These are phyloP conservation scores for Cryptococcus floricola DNA, from an alignment of 1,284 basidiomycete genomes.

Conservation along the genomic window DNA sequence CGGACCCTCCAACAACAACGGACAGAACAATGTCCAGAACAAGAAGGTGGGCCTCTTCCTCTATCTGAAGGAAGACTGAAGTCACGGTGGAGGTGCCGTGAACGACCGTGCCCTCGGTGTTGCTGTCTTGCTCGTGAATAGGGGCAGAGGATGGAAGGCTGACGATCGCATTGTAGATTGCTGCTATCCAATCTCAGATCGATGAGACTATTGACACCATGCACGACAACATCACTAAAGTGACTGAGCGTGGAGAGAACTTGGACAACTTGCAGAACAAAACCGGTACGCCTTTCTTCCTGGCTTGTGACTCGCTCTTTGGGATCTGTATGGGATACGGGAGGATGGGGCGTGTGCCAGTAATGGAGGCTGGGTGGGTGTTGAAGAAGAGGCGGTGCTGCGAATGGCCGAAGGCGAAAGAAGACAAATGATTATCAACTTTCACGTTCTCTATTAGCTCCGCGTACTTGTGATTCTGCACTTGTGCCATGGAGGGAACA, in stretches of 20 bases:
- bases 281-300: constrained; percentile 61
- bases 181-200: constrained; percentile 88
- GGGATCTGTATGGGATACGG: too few relatives aligned
- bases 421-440: too few relatives aligned
- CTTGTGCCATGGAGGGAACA: background rate
- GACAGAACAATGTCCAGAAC: constrained; percentile 52
- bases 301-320: too few relatives aligned
- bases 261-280: constrained; percentile 95
- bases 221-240: constrained; percentile 92
- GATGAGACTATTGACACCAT: constrained; percentile 87
- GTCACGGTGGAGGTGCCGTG: too few relatives aligned
- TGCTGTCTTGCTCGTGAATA: background rate
- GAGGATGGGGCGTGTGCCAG: too few relatives aligned
- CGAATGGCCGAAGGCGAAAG: too few relatives aligned
- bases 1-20: constrained; percentile 11
- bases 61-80: too few relatives aligned
- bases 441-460: background rate
- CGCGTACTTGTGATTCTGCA: background rate
- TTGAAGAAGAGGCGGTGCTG: too few relatives aligned
- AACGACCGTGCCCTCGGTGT: background rate
- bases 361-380: too few relatives aligned
- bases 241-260: constrained; percentile 90
- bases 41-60: constrained; percentile 51
- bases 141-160: background rate
- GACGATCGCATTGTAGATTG: constrained; percentile 57